Percentiles rank a stretch among this genome's conserved stretches.
Conservation (phyloP, 1,139 yeast genomes). For the Candida tunisiensis region DNA sequence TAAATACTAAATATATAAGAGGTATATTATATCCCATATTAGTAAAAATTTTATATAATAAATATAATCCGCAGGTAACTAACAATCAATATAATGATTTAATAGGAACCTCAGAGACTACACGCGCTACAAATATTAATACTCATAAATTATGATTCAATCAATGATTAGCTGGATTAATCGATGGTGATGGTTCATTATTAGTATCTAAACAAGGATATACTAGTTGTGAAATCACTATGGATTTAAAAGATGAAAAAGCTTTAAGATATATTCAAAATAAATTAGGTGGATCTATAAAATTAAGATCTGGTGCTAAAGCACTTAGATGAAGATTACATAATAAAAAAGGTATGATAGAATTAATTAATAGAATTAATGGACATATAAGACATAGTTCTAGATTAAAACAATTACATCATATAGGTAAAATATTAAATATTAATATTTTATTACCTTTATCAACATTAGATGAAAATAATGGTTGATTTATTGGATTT, state of each 20-base stretch:
- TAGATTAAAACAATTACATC: neutral
- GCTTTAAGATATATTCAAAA: neutral
- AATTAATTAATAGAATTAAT: neutral
- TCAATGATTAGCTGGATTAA: neutral
- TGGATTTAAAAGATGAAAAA: neutral
- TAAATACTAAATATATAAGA: conserved; percentile 1
- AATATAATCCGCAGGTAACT: neutral
- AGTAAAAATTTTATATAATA: conserved; percentile 1
- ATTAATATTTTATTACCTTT: neutral
- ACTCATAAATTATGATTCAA: neutral
- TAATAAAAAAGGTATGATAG: neutral
- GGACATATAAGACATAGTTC: neutral
- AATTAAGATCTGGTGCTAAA: neutral
- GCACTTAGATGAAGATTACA: neutral
- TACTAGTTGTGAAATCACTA: too few relatives aligned
- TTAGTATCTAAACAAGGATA: neutral
- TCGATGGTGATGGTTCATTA: neutral
- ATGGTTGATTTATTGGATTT: neutral
- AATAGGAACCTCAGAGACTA: neutral
- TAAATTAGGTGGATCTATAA: neutral
- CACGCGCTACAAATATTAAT: neutral
- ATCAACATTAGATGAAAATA: neutral
- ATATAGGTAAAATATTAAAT: neutral
- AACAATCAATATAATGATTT: neutral
- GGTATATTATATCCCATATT: conserved; percentile 1